Conservation (phyloP, 108 stramenopile species). For the Mediolabrus comicus region DNA sequence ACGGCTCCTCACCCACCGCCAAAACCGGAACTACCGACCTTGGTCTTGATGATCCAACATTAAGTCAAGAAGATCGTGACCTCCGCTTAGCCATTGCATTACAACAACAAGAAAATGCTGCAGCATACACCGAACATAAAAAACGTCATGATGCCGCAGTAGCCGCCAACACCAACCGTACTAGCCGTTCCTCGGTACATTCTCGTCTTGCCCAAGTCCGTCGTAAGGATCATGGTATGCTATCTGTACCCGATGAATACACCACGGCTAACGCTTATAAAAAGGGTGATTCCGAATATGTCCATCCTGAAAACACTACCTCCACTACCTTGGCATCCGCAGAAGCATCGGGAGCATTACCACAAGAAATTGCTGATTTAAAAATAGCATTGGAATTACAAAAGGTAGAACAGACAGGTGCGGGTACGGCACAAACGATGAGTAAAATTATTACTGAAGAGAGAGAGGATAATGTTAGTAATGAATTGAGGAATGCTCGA, state of each 20-base stretch:
- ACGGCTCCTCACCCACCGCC: not conserved
- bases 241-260: constrained; percentile 83
- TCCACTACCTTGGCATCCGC: constrained; percentile 39
- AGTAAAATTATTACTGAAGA: constrained; percentile 80
- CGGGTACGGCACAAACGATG: constrained; percentile 78
- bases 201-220: constrained; percentile 75
- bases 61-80: constrained; percentile 87
- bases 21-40: constrained; percentile 11
- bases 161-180: constrained; percentile 71
- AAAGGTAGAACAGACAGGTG: constrained; percentile 87
- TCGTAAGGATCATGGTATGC: constrained; percentile 85
- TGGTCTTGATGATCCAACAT: constrained; percentile 76
- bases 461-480: constrained; percentile 46
- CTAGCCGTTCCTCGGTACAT: constrained; percentile 71
- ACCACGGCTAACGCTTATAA: constrained; percentile 85
- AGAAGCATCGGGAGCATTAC: constrained; percentile 48
- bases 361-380: constrained; percentile 77
- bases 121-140: constrained; percentile 77
- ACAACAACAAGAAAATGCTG: constrained; percentile 90
- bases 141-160: constrained; percentile 74
- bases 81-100: constrained; percentile 87
- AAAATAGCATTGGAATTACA: constrained; percentile 80
- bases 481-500: constrained; percentile 46
- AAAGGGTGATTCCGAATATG: constrained; percentile 45
- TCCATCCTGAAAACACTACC: constrained; percentile 27